These are phyloP conservation scores for Psilocybe tampanensis DNA, from an alignment of 768 basidiomycete genomes.

Conservation along the genomic window DNA sequence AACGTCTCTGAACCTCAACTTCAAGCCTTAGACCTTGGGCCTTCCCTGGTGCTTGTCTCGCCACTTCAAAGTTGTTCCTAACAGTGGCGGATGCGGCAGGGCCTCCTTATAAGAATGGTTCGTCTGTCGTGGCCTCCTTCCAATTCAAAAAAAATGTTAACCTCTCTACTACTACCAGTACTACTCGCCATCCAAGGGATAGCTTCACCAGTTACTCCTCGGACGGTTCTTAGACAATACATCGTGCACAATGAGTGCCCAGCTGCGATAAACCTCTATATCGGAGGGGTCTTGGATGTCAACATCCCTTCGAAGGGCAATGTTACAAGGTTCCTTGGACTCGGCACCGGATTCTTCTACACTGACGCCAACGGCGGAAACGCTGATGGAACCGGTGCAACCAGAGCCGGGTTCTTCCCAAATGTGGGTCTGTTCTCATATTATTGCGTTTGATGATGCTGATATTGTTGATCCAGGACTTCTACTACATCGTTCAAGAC, in stretches of 20 bases:
- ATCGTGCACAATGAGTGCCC: slow-evolving; percentile 27
- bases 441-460: background rate
- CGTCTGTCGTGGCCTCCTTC: too few relatives aligned
- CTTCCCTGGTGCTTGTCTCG: too few relatives aligned
- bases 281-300: slow-evolving; percentile 17
- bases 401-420: slow-evolving; percentile 22
- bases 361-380: slow-evolving; percentile 24
- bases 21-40: too few relatives aligned
- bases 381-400: slow-evolving; percentile 8
- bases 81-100: too few relatives aligned
- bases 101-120: too few relatives aligned
- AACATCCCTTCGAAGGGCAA: slow-evolving; percentile 13
- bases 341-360: slow-evolving; percentile 22
- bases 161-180: background rate
- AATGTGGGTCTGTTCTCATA: slow-evolving; percentile 3
- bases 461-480: background rate
- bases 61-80: too few relatives aligned
- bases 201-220: slow-evolving; percentile 4
- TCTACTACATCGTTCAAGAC: background rate
- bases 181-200: background rate
- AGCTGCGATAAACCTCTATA: slow-evolving; percentile 22
- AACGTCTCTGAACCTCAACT: too few relatives aligned
- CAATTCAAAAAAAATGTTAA: background rate
- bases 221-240: slow-evolving; percentile 12
- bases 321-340: slow-evolving; percentile 15